phyloP scores from a whole-genome alignment of 208 protist genomes.

The Vickermania spadyakhi region DNA sequence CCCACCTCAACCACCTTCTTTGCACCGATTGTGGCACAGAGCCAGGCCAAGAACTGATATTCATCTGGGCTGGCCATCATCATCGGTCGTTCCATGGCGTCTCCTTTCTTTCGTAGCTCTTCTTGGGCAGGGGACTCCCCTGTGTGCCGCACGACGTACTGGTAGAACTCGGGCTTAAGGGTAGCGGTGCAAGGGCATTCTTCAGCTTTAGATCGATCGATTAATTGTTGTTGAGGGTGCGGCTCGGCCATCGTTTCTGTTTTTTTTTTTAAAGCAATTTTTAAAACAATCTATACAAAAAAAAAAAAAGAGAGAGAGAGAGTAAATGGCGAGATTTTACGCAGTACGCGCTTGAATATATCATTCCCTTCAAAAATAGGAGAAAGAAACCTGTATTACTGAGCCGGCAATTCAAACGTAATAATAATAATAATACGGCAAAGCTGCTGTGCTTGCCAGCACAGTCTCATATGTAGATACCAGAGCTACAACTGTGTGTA shows the following conservation, averaged over 20 bases:
- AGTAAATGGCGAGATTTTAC: no score
- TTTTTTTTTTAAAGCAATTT: no score
- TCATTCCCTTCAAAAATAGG: no score
- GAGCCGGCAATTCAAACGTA: no score
- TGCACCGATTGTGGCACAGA: conserved; percentile 21
- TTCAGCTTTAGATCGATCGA: not conserved
- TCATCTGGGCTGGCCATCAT: conserved; percentile 26
- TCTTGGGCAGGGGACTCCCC: conserved; percentile 11
- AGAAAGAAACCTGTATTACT: no score
- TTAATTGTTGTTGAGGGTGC: no score
- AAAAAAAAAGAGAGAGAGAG: no score
- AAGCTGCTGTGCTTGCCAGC: no score
- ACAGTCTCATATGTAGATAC: not conserved
- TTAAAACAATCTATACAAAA: no score
- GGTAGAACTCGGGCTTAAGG: conserved; percentile 13
- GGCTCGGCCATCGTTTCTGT: no score
- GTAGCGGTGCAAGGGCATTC: conserved; percentile 9
- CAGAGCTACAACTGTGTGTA: not conserved
- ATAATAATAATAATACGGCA: no score
- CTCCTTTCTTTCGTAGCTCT: conserved; percentile 9
- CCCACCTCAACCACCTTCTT: conserved; percentile 36
- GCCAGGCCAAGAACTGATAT: conserved; percentile 26
- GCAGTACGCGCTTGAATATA: no score
- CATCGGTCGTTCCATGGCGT: conserved; percentile 9
- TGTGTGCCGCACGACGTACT: conserved; percentile 22